A percentile compares a stretch with the other conserved stretches of the same genome.
Conservation (phyloP, 768 basidiomycete genomes). For the Calvatia gigantea region DNA sequence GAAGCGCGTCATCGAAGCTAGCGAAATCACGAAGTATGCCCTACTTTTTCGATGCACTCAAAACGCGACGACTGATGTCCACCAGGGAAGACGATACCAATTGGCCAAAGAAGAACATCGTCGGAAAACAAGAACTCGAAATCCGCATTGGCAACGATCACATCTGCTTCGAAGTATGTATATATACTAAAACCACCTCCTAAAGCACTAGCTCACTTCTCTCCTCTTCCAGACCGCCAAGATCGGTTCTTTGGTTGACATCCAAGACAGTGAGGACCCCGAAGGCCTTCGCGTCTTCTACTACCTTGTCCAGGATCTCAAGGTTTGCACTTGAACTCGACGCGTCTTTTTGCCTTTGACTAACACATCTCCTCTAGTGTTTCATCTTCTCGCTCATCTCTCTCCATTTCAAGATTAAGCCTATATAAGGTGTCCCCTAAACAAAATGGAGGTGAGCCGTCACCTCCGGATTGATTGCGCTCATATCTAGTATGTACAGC, state of each 20-base stretch:
- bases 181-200: neutral
- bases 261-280: conserved; percentile 95
- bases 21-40: conserved; percentile 90
- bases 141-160: conserved; percentile 93
- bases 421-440: conserved; percentile 53
- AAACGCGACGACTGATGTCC: neutral
- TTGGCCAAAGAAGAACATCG: conserved; percentile 99
- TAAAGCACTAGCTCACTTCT: neutral
- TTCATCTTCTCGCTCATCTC: conserved; percentile 98
- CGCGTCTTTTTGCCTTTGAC: neutral
- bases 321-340: conserved; percentile 44
- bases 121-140: conserved; percentile 97
- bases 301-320: conserved; percentile 97
- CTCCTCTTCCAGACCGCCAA: conserved; percentile 77
- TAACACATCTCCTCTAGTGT: conserved; percentile 51
- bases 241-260: conserved; percentile 95
- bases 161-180: conserved; percentile 89
- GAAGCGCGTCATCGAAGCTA: conserved; percentile 88
- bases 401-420: conserved; percentile 99
- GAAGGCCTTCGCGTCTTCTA: conserved; percentile 98
- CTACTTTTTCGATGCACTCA: neutral
- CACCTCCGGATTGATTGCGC: conserved; percentile 15
- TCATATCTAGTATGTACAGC: conserved; percentile 8
- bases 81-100: conserved; percentile 93
- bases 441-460: conserved; percentile 13